Evolutionary conservation across 352 stramenopile species (phyloP).

Genomic region (Globisporangium rhizosaccharum): DNA sequence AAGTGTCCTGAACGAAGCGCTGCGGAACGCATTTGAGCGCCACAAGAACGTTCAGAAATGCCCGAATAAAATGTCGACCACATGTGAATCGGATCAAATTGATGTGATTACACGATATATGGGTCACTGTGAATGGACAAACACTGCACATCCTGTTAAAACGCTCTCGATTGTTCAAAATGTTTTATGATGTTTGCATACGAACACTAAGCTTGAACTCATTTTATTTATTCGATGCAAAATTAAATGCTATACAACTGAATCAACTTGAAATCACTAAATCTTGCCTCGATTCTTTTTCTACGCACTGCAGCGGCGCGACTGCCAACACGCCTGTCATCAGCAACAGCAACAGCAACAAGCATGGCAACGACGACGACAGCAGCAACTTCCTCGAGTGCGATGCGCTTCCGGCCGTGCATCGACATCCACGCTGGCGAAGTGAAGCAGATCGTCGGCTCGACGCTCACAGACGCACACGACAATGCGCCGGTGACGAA

Average conservation of each 20-base stretch:
- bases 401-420: conserved; percentile 96
- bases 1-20: conserved; percentile 5
- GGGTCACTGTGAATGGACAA: no score
- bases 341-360: background rate
- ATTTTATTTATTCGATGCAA: no score
- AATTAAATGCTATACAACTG: no score
- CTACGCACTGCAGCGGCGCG: no score
- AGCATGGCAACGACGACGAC: conserved; percentile 6
- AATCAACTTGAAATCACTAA: no score
- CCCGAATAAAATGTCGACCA: background rate
- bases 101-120: no score
- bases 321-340: background rate
- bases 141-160: no score
- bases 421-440: conserved; percentile 97
- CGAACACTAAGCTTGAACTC: background rate
- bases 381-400: background rate
- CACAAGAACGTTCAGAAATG: conserved; percentile 10
- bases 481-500: conserved; percentile 79
- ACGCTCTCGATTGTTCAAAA: no score
- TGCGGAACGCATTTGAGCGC: conserved; percentile 1
- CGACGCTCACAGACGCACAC: conserved; percentile 90
- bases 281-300: no score
- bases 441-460: conserved; percentile 99
- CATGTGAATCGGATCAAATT: background rate
- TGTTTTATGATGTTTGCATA: background rate